Base-by-base conservation (phyloP, 2,329 filamentous ascomycete species). In the Stagonosporopsis tanaceti region DNA sequence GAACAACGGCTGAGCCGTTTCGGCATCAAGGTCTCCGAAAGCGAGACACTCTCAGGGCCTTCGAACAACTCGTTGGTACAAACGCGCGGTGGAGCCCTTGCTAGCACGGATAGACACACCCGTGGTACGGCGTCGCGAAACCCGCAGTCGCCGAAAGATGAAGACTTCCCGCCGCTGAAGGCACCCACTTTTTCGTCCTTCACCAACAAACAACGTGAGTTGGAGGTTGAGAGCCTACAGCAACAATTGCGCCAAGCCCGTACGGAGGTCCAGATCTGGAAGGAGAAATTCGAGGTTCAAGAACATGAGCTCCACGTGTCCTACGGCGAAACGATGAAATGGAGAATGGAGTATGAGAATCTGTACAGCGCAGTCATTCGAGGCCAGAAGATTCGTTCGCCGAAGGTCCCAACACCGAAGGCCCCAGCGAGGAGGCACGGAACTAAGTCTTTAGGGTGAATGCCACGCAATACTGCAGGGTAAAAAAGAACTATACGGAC, bases 321-420 rank as follows among this genome's bases (percentile, higher is more conserved):
- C 0, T 48, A 44, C 7, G 27, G 25, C 6, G 48, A 57, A 15
- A 57, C 32, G 0, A 57, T 53, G 45, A 45, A 53, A 15, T 53
- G 48, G 54, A 48, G 54, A 20, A 57, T 45, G 48, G 45, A 40
- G n/a, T 57, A 57, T 22, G 54, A 57, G 14, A 42, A 57, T 24
- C 27, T 57, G 25, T 53, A 57, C 17, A 48, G 54, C n/a, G 44
- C 44, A 1, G 6, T 57, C 1, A 34, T 53, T 1, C 48, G 35
- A 15, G 39, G 34, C 2, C 20, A 28, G 17, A 6, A 40, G 6
- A 5, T 20, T 5, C 27, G 7, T 7, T 27, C 38, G 2, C 24
- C 8, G 1, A 30, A 47, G 0, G 20, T 12, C 6, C 5, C 1
- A 7, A 15, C 9, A 22, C 24, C 8, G 1, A 30, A 47, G 0